Percentiles rank a stretch among this genome's conserved stretches.
Conservation (phyloP, 2,329 filamentous ascomycete species). For the Xylaria sp. region DNA sequence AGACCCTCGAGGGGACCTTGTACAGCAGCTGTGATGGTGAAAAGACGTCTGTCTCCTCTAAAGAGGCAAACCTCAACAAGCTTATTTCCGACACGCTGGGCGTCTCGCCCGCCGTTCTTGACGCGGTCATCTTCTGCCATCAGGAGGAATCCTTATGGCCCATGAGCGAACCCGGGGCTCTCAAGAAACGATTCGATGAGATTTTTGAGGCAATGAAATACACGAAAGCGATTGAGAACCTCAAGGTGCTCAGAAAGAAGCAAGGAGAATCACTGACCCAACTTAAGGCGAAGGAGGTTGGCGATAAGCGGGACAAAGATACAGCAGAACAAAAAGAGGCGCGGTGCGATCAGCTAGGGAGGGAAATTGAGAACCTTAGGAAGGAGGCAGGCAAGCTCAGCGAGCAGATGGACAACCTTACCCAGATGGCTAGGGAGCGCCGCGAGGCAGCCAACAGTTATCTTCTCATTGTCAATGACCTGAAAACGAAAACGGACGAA, state of each 20-base stretch:
- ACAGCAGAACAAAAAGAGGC: constrained; percentile 76
- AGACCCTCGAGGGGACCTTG: constrained; percentile 83
- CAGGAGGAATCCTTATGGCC: constrained; percentile 98
- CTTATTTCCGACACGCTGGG: constrained; percentile 86
- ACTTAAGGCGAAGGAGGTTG: constrained; percentile 74
- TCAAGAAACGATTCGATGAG: constrained; percentile 96
- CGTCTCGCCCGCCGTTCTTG: constrained; percentile 86
- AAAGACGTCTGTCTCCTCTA: constrained; percentile 76
- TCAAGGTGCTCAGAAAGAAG: constrained; percentile 84
- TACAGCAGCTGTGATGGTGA: constrained; percentile 80
- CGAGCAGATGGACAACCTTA: constrained; percentile 65
- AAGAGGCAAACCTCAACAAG: constrained; percentile 79
- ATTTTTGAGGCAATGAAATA: constrained; percentile 98
- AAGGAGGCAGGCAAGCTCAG: constrained; percentile 64
- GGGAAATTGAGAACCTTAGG: constrained; percentile 67
- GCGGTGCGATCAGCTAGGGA: constrained; percentile 66
- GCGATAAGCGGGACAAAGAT: constrained; percentile 84
- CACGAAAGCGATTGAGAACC: constrained; percentile 94
- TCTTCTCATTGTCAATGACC: constrained; percentile 73
- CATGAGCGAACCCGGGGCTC: constrained; percentile 80
- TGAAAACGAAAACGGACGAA: constrained; percentile 78
- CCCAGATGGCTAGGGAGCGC: constrained; percentile 65
- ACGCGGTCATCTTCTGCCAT: constrained; percentile 97
- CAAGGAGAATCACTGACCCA: constrained; percentile 76
- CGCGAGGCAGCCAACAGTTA: constrained; percentile 76